Conservation (phyloP, 164 flowering plant genomes). For the Tinospora cordifolia region DNA sequence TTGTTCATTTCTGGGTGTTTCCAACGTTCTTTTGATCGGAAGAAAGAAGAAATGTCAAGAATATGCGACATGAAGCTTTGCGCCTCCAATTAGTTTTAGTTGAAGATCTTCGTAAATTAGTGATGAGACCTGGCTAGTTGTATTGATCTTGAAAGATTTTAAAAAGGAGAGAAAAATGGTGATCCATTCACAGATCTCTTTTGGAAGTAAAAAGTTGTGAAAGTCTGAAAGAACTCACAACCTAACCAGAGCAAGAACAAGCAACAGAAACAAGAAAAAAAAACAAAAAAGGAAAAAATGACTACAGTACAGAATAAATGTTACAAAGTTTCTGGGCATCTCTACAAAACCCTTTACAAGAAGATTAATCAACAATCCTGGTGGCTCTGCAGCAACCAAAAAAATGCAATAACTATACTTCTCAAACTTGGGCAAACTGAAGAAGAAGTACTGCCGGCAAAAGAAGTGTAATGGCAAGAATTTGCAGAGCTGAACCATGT, state of each 20-base stretch:
- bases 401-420: slow-evolving; percentile 5
- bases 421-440: slow-evolving; percentile 14
- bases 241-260: neutral
- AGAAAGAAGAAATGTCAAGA: too few species aligned
- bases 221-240: too few species aligned
- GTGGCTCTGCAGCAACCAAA: slow-evolving; percentile 4
- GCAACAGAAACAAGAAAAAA: neutral
- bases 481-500: slow-evolving; percentile 18
- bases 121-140: too few species aligned
- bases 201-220: too few species aligned
- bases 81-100: too few species aligned
- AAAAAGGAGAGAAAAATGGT: too few species aligned
- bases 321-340: neutral
- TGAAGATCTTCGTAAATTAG: too few species aligned
- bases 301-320: neutral
- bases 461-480: slow-evolving; percentile 14
- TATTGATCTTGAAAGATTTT: too few species aligned
- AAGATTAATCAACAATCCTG: neutral
- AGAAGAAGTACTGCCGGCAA: slow-evolving; percentile 12
- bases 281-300: neutral
- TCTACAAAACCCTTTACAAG: slow-evolving; percentile 12
- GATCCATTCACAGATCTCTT: too few species aligned
- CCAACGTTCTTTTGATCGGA: too few species aligned
- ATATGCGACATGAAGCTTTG: too few species aligned
- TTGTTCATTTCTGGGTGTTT: too few species aligned